Conservation (phyloP, 2,329 filamentous ascomycete genomes). For the Cercospora sp. region DNA sequence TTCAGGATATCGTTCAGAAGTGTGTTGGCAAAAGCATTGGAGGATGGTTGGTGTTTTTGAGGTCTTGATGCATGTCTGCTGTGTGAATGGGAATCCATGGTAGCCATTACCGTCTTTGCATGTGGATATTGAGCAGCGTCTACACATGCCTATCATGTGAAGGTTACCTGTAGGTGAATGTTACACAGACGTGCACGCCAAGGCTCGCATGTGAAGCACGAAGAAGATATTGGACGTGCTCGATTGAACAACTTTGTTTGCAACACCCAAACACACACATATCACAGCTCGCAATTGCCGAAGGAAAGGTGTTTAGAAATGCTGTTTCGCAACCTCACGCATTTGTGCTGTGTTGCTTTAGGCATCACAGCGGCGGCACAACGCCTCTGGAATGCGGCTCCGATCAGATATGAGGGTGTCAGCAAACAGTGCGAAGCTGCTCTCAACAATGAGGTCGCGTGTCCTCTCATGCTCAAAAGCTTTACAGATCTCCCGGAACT, state of each 20-base stretch:
- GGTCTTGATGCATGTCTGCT: not conserved
- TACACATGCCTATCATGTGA: not conserved
- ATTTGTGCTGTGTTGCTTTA: not conserved
- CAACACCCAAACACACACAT: not conserved
- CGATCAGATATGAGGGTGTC: not conserved
- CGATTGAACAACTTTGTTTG: too few relatives aligned
- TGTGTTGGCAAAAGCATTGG: not conserved
- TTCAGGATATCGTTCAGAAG: not conserved
- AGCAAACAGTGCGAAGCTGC: not conserved
- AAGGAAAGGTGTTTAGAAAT: not conserved
- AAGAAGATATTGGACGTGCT: not conserved
- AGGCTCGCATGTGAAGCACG: not conserved
- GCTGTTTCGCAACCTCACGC: not conserved
- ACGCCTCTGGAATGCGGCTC: not conserved
- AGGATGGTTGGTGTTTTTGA: not conserved
- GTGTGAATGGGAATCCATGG: not conserved
- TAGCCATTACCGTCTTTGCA: not conserved
- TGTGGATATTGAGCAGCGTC: not conserved
- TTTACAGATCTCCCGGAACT: not conserved
- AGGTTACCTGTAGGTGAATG: not conserved
- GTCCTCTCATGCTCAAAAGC: not conserved
- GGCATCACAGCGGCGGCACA: not conserved
- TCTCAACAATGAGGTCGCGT: not conserved
- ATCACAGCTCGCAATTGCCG: not conserved
- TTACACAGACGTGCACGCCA: not conserved